These are phyloP conservation scores for Calophaca sinica DNA, from an alignment of 306 rosid genomes.

Conservation along the genomic window DNA sequence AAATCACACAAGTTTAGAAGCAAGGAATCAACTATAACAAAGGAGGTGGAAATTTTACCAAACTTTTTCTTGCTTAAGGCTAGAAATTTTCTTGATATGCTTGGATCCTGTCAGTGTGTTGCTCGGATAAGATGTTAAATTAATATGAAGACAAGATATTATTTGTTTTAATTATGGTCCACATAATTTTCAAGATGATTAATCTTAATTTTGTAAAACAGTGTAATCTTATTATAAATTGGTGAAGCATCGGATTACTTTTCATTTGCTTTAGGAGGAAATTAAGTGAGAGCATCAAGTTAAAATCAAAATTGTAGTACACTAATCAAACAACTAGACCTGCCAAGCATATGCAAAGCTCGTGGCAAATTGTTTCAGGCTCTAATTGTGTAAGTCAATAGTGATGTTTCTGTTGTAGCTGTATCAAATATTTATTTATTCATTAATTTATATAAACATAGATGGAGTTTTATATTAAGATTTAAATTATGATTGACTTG, in stretches of 20 bases:
- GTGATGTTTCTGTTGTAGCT: slow-evolving; percentile 32
- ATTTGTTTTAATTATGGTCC: background rate
- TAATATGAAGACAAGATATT: background rate
- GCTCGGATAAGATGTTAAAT: slow-evolving; percentile 3
- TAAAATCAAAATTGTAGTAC: background rate
- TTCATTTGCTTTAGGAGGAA: no score
- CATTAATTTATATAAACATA: background rate
- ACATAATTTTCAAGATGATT: slow-evolving; percentile 2
- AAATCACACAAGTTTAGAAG: background rate
- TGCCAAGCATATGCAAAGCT: background rate
- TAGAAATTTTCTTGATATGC: slow-evolving; percentile 19
- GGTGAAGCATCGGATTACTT: slow-evolving; percentile 5
- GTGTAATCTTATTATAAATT: slow-evolving; percentile 13
- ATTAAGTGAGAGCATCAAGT: background rate
- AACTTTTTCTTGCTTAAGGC: slow-evolving; percentile 27
- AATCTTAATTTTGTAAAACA: no score
- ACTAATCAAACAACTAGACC: background rate
- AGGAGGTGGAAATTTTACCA: background rate
- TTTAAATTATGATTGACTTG: background rate
- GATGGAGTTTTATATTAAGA: background rate
- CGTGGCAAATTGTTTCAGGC: background rate
- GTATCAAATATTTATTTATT: slow-evolving; percentile 27
- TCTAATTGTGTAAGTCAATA: background rate
- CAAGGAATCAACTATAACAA: background rate
- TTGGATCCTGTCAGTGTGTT: background rate